These are phyloP conservation scores for Sugiyamaella americana DNA, from an alignment of 805 yeast species.

Conservation along the genomic window DNA sequence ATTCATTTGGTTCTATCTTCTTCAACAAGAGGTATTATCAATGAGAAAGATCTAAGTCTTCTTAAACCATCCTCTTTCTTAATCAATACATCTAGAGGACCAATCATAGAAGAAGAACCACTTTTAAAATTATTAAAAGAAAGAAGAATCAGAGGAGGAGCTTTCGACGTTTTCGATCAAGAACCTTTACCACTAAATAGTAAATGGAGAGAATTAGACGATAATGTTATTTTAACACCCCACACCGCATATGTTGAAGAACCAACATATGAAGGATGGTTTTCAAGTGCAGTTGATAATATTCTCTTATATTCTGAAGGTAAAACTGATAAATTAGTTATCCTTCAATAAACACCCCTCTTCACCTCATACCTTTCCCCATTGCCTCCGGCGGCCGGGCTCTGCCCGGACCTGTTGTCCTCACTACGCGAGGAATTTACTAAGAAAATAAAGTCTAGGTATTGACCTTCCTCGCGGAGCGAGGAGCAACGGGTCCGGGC, in stretches of 20 bases:
- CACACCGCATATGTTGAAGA: slow-evolving; percentile 20
- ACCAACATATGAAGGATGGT: slow-evolving; percentile 11
- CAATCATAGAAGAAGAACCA: slow-evolving; percentile 20
- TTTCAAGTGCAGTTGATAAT: slow-evolving; percentile 15
- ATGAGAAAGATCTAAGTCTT: slow-evolving; percentile 13
- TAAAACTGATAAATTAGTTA: slow-evolving; percentile 4
- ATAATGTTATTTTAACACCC: slow-evolving; percentile 20
- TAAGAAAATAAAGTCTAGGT: too few relatives aligned
- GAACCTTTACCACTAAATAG: slow-evolving; percentile 21
- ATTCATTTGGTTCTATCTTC: slow-evolving; percentile 18
- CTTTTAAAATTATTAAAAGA: slow-evolving; percentile 14
- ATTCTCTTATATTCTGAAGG: slow-evolving; percentile 7
- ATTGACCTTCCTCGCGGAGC: too few relatives aligned
- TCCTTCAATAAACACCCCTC: not conserved
- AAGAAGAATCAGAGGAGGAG: slow-evolving; percentile 21
- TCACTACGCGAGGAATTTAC: too few relatives aligned
- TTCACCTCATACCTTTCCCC: too few relatives aligned
- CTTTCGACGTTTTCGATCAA: slow-evolving; percentile 21
- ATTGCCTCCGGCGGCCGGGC: too few relatives aligned
- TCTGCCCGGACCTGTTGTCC: too few relatives aligned
- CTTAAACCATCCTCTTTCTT: slow-evolving; percentile 21
- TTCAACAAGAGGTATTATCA: slow-evolving; percentile 15
- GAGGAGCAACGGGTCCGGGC: too few relatives aligned
- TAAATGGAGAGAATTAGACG: slow-evolving; percentile 14
- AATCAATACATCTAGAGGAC: slow-evolving; percentile 23